Evolutionary conservation across 352 stramenopile species (phyloP), one percentile per base, ranked within the genome.

Genomic region (Achlya hypogyna): DNA sequence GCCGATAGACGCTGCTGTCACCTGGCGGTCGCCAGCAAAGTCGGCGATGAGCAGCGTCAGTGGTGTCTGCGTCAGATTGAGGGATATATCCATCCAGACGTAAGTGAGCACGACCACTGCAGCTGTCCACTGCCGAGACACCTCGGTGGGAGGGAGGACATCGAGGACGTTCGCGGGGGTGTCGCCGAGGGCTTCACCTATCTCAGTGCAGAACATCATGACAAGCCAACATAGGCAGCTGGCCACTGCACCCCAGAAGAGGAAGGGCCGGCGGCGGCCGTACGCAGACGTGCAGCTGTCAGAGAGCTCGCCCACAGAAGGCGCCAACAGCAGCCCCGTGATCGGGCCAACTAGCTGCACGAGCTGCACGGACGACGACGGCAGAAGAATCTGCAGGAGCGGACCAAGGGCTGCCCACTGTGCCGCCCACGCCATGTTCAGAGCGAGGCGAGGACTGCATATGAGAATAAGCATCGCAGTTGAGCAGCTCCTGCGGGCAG

Each of bases 71-170:
- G 89, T 79, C 20, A 89, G 74, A 67, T 92, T 92, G 35, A 89
- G 78, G 0, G 82, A 89, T 35, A 91, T 74, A 52, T 92, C 84
- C 82, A 91, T 92, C 82, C 80, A 92, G 27, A 80, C 81, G 72
- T 92, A 92, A 66, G 87, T 89, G 25, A 88, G 14, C 31, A 92
- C 75, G 28, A 77, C 85, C 56, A 92, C 70, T 32, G 74, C 64
- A 5, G 79, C 75, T 4, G 81, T 89, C 71, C 74, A 87, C 22
- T 72, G 69, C 14, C 79, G 78, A 43, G 62, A 25, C n/a, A 18
- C 12, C 38, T 45, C 2, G 14, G 6, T 18, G 12, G 38, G n/a
- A 10, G 2, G n/a, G n/a, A n/a, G n/a, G n/a, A n/a, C n/a, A 9
- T 45, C 38, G 38, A 45, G n/a, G 38, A 45, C 12, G 40, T 76